Evolutionary conservation across 345 rosid genomes (phyloP), one percentile per base, ranked within the genome.

Genomic region (Linum trigynum): DNA sequence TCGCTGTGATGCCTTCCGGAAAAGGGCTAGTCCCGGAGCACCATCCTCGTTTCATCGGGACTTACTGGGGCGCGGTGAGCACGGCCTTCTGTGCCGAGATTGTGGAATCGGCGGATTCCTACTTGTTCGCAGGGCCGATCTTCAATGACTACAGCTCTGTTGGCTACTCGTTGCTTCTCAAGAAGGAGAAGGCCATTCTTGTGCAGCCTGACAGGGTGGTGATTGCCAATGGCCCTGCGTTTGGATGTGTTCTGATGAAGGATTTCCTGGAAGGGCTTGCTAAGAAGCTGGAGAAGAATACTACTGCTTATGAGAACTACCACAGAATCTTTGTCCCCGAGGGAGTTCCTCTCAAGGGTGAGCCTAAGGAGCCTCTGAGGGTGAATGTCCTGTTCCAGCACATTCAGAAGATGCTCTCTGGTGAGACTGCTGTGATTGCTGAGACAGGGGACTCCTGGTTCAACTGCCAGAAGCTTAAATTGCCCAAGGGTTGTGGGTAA

Each of bases 391-490:
- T 86, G 67, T 77, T 82, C 70, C 75, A 84, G 9, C 86, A 80
- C 59, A 76, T 84, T 41, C 88, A 86, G 63, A 76, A 76, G 40
- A 77, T 82, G 84, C 51, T 84, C 59, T 74, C 80, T 9, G 45
- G 75, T 41, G 71, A 82, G 53, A 77, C 82, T 1, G 85, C 81
- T 16, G 84, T 82, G 63, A 71, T 82, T 61, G 86, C 84, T 59
- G 88, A 86, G 71, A 48, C 86, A 0, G 88, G 86, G 39, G 91
- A 86, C 61, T 77, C 85, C 2, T 86, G 91, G 88, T 86, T 86
- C 63, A 76, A 80, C 5, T 84, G 86, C 60, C 86, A 85, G 81
- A 86, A 86, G 63, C 82, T 86, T 8, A 79, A 68, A 71, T 68
- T 86, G 23, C 86, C 86, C 0, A 51, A 63, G 39, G 78, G 81